These are phyloP conservation scores for Xerocomus brunneocitrinus DNA, from an alignment of 768 basidiomycete genomes.

Conservation along the genomic window DNA sequence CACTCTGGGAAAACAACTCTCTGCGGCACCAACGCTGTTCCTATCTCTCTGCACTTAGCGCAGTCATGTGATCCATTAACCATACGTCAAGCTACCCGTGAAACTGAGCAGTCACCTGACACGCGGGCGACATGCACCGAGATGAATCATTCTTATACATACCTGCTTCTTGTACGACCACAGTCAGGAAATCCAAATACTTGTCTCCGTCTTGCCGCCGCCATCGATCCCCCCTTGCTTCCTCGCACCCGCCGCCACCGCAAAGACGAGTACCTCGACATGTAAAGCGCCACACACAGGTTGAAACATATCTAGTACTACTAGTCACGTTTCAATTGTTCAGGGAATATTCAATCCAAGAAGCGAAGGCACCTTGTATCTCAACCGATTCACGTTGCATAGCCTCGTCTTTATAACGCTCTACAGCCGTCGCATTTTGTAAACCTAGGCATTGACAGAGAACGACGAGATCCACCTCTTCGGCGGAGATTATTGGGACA, in stretches of 20 bases:
- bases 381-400: not conserved
- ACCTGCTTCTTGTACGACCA: not conserved
- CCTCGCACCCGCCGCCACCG: slow-evolving; percentile 26
- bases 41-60: too few species aligned
- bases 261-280: slow-evolving; percentile 7
- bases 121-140: not conserved
- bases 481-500: slow-evolving; percentile 15
- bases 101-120: not conserved
- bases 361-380: not conserved
- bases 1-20: too few species aligned
- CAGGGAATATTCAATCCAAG: not conserved
- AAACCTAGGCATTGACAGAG: not conserved
- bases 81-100: too few species aligned
- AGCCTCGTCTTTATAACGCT: not conserved
- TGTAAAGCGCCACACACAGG: slow-evolving; percentile 5
- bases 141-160: not conserved
- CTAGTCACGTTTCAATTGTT: not conserved
- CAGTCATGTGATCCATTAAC: too few species aligned
- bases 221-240: slow-evolving; percentile 5
- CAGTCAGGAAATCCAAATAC: slow-evolving; percentile 3
- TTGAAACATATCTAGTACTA: slow-evolving; percentile 7
- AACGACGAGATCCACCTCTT: slow-evolving; percentile 1
- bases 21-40: too few species aligned
- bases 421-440: too few species aligned
- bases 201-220: slow-evolving; percentile 10